A percentile compares a stretch with the other conserved stretches of the same genome.
Conservation (phyloP, 306 rosid genomes). For the Quercus glauca region DNA sequence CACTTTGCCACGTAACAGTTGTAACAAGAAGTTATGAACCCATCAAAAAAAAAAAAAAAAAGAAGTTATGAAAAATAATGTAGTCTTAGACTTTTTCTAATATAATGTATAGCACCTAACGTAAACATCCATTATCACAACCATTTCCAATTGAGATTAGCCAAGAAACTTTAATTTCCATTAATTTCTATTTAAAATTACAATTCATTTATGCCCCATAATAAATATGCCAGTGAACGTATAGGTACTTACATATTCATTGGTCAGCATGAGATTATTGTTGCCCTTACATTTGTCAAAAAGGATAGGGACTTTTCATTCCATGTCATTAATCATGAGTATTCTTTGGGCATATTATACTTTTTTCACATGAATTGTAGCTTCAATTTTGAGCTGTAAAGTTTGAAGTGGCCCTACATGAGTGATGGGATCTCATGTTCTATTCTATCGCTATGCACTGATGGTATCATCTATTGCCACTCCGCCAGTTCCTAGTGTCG, state of each 20-base stretch:
- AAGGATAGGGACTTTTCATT: neutral
- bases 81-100: no score
- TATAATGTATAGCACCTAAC: no score
- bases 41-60: no score
- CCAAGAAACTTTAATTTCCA: no score
- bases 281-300: neutral
- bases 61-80: no score
- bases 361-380: conserved; percentile 31
- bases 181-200: no score
- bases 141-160: no score
- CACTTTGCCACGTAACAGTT: no score
- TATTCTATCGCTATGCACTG: neutral
- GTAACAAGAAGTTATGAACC: rapidly evolving
- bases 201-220: no score
- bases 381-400: conserved; percentile 32
- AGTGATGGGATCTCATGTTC: neutral
- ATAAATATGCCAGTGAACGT: no score
- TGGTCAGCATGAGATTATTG: neutral
- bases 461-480: neutral
- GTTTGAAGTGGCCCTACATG: conserved; percentile 11
- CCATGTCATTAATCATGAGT: conserved; percentile 7
- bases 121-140: no score
- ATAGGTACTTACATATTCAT: neutral
- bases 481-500: neutral
- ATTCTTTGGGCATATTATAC: neutral